A percentile compares a stretch with the other conserved stretches of the same genome.
These are phyloP conservation scores for Protea cynaroides DNA, from an alignment of 164 flowering plant species.

Conservation along the genomic window DNA sequence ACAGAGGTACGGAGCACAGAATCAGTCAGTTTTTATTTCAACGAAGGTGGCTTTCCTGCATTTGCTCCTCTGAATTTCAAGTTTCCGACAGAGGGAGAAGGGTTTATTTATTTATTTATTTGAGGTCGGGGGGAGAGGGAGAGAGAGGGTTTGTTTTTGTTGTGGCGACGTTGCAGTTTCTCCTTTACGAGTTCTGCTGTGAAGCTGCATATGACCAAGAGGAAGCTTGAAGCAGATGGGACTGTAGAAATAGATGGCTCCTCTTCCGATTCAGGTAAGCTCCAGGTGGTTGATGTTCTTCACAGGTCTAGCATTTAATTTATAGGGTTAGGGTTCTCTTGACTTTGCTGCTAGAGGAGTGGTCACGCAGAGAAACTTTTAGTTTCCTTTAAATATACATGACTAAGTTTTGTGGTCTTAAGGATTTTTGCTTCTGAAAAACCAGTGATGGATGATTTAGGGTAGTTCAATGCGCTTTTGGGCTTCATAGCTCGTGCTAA, in stretches of 20 bases:
- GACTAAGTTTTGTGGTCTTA: not conserved
- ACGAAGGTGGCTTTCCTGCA: no score
- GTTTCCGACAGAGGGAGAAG: not conserved
- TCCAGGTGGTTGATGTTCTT: no score
- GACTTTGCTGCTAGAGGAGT: not conserved
- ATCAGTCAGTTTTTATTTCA: no score
- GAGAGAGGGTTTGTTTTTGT: no score
- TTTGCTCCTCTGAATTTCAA: not conserved
- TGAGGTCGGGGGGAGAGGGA: not conserved
- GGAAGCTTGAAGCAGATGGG: not conserved
- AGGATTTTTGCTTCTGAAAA: not conserved
- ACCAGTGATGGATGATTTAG: not conserved
- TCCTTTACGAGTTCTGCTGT: not conserved
- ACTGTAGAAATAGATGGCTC: not conserved
- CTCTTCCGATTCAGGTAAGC: constrained; percentile 4
- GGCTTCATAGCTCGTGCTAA: no score
- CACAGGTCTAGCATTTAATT: not conserved
- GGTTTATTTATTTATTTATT: no score
- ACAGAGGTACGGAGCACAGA: no score
- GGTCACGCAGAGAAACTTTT: not conserved
- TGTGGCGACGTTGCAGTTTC: not conserved
- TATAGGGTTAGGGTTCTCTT: not conserved
- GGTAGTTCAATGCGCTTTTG: not conserved
- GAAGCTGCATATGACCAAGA: not conserved
- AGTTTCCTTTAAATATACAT: not conserved